phyloP scores from a whole-genome alignment of 2,329 filamentous ascomycete species.

The Pyricularia sp. region DNA sequence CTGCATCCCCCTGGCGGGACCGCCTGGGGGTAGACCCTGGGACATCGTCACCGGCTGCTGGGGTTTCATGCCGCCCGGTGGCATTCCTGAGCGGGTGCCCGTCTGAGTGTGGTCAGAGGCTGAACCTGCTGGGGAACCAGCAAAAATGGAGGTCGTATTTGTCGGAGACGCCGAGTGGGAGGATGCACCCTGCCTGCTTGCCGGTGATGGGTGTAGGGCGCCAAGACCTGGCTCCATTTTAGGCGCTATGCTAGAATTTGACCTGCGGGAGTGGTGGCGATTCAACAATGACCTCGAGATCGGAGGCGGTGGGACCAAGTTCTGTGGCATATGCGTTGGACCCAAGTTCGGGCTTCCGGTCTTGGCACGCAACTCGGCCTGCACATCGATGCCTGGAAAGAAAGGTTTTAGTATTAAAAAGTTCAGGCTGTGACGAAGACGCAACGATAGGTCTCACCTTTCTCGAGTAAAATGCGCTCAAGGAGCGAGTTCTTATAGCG shows the following conservation, averaged over 20 bases:
- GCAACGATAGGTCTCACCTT: slow-evolving; percentile 47
- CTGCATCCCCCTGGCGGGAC: slow-evolving; percentile 12
- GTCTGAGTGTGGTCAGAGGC: slow-evolving; percentile 36
- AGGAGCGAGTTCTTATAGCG: slow-evolving; percentile 97
- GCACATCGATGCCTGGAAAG: slow-evolving; percentile 81
- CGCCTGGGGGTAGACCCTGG: slow-evolving; percentile 12
- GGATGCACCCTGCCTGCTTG: slow-evolving; percentile 71
- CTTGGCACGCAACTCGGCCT: slow-evolving; percentile 89
- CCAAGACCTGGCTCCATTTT: slow-evolving; percentile 52
- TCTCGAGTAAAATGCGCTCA: slow-evolving; percentile 91
- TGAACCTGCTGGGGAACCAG: slow-evolving; percentile 27
- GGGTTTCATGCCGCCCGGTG: slow-evolving; percentile 27
- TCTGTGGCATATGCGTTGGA: slow-evolving; percentile 58
- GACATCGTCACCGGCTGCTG: slow-evolving; percentile 19
- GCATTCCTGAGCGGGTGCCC: slow-evolving; percentile 24
- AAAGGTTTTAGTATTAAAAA: too few species aligned
- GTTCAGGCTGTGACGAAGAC: not conserved
- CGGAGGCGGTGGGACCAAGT: slow-evolving; percentile 62
- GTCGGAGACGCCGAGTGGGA: slow-evolving; percentile 59
- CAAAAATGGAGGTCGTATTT: slow-evolving; percentile 35
- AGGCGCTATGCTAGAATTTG: slow-evolving; percentile 64
- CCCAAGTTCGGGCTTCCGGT: slow-evolving; percentile 76
- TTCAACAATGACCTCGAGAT: slow-evolving; percentile 76
- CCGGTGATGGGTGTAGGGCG: slow-evolving; percentile 46
- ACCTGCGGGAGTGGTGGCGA: slow-evolving; percentile 64